Base-by-base conservation (phyloP, 1,139 yeast species). In the Hemisphaericaspora lyxosophila region DNA sequence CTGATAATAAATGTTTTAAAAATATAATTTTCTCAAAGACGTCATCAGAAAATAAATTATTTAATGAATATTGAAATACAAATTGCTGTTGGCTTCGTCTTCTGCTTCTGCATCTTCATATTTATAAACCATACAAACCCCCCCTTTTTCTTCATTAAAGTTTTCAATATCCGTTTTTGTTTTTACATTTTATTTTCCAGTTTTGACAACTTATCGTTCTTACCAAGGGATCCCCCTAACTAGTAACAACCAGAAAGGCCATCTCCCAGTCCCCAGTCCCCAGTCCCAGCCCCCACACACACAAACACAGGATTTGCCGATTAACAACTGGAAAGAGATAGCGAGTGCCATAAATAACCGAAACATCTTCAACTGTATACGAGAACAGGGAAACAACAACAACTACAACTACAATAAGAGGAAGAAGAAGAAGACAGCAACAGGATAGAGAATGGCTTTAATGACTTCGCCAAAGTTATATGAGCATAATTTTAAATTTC, bases 21-120 rank as follows among this genome's bases (percentile, higher is more conserved):
- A n/a, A n/a, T n/a, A n/a, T 28, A 18, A 28, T 17, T 28, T 28
- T 28, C 19, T 23, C 14, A 24, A 28, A 37, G 29, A n/a, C n/a
- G n/a, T n/a, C n/a, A n/a, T n/a, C n/a, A n/a, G 22, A 19, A 19
- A 19, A 19, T 6, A 19, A 19, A 6, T 6, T 19, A 19, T 19
- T 19, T 19, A 6, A 6, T 19, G 22, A 6, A 6, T 19, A 19
- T 6, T 19, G 8, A 19, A 19, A 19, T 19, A 19, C 8, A 20
- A 20, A 20, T 20, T 20, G 23, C 23, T 8, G 23, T 20, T 20
- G 5, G 23, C n/a, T n/a, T n/a, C n/a, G n/a, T n/a, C n/a, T n/a
- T 14, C 3, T 15, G 16, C 30, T n/a, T 26, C 30, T 26, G 7
- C 17, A 12, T 14, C 30, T 27, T 27, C 30, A 9, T 14, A n/a